Conservation (phyloP, 345 rosid species). For the Gossypium australe region DNA sequence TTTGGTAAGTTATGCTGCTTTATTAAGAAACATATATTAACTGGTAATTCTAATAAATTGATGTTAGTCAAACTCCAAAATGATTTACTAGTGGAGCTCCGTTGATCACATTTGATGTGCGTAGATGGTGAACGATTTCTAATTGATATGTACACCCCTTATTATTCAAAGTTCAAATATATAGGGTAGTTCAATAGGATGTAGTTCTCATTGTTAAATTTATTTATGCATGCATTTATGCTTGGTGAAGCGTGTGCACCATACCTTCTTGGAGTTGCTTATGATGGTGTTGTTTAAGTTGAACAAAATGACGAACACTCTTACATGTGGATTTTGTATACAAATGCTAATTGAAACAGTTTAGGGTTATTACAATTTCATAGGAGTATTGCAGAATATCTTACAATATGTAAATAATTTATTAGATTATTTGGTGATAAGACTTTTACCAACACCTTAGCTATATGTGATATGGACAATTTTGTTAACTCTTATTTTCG, state of each 20-base stretch:
- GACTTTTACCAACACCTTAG: neutral
- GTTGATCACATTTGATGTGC: neutral
- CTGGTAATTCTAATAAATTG: neutral
- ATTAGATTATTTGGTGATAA: neutral
- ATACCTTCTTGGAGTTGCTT: neutral
- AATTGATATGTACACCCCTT: neutral
- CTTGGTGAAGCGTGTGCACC: neutral
- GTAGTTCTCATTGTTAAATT: neutral
- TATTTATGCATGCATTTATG: neutral
- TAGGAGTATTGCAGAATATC: neutral
- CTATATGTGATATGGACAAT: neutral
- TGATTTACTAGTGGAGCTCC: neutral
- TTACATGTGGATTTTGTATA: neutral
- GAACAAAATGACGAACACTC: neutral
- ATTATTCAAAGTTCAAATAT: neutral
- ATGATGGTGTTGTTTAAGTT: neutral
- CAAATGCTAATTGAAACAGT: neutral
- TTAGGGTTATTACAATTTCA: neutral
- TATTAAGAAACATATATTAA: neutral
- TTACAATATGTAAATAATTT: neutral
- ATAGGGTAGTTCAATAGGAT: neutral
- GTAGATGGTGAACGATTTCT: neutral
- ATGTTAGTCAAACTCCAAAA: neutral
- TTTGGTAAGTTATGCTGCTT: neutral
- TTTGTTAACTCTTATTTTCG: neutral